Base-by-base conservation (phyloP, 345 rosid genomes). In the Hevea brasiliensis region DNA sequence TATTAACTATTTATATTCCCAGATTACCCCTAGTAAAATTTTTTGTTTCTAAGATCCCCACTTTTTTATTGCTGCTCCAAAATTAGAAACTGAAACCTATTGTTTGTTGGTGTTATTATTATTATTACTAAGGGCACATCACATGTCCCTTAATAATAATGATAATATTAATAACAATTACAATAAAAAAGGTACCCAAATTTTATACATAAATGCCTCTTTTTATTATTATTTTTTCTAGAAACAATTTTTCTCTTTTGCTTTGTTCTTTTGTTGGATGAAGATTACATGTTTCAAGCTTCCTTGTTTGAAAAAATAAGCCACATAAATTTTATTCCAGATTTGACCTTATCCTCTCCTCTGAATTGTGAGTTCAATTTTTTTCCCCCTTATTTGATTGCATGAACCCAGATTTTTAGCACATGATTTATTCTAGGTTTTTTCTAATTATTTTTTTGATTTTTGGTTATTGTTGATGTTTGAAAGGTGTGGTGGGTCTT, bases 261-360 rank as follows among this genome's bases (percentile, higher is more conserved):
- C 13, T 20, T 2, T 32, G 44, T 50, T 50, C 4, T 69, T 55
- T 18, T 6, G 13, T 13, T 68, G n/a, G 62, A 21, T 41, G 14
- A 56, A 69, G 32, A 37, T 32, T 14, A 21, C 51, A 53, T 26
- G 18, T 44, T 10, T 7, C 21, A 56, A 7, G 56, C 32, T 40
- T 42, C 8, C 37, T 44, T 65, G 37, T 24, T 65, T 15, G 17
- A 65, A 65, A 12, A 44, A 35, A 35, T 41, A 42, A 70, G 41
- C 17, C 54, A 53, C 29, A 44, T 47, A 58, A 45, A 35, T 50
- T 74, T 37, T 74, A 26, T 74, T 58, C 77, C 77, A 47, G 48
- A 35, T 66, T 74, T 67, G 27, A 66, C 77, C 72, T 58, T 67
- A 40, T 59, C 60, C 18, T 29, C 57, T 8, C 71, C 50, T 50